Evolutionary conservation across 2,329 filamentous ascomycete species (phyloP).

Genomic region (Botrytis squamosa): DNA sequence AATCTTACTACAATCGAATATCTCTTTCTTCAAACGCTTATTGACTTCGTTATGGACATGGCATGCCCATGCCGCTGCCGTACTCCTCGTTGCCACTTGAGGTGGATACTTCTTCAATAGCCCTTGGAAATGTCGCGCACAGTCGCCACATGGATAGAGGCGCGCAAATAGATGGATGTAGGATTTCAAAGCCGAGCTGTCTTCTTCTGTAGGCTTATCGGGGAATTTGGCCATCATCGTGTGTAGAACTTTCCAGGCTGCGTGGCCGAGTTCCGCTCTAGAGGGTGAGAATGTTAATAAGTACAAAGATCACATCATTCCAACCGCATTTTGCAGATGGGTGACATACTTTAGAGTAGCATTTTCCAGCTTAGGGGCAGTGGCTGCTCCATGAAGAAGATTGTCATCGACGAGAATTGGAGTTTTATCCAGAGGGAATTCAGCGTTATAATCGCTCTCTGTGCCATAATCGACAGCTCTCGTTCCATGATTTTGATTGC

Average conservation of each 20-base stretch:
- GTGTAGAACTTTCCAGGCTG: conserved; percentile 69
- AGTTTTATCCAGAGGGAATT: conserved; percentile 24
- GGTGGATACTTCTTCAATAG: conserved; percentile 62
- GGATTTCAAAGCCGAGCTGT: conserved; percentile 60
- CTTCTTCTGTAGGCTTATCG: conserved; percentile 60
- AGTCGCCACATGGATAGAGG: conserved; percentile 71
- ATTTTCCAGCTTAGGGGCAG: conserved; percentile 79
- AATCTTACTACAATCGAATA: conserved; percentile 66
- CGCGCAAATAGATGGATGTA: conserved; percentile 66
- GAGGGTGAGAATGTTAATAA: conserved; percentile 21
- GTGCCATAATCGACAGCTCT: conserved; percentile 27
- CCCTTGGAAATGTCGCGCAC: conserved; percentile 64
- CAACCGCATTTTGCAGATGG: not conserved
- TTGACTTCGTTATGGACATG: conserved; percentile 69
- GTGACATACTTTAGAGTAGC: conserved; percentile 68
- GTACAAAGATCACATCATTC: not conserved
- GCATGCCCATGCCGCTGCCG: conserved; percentile 66
- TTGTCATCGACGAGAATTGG: conserved; percentile 43
- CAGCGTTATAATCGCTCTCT: conserved; percentile 1
- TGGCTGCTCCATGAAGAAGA: conserved; percentile 65
- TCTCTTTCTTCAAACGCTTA: conserved; percentile 57
- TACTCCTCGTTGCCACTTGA: conserved; percentile 61
- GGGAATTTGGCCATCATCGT: conserved; percentile 71
- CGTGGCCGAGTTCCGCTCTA: conserved; percentile 60
- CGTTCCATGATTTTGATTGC: conserved; percentile 27